Percentiles rank a stretch among this genome's conserved stretches.
These are phyloP conservation scores for Didymella exigua DNA, from an alignment of 2,329 filamentous ascomycete species.

Conservation along the genomic window DNA sequence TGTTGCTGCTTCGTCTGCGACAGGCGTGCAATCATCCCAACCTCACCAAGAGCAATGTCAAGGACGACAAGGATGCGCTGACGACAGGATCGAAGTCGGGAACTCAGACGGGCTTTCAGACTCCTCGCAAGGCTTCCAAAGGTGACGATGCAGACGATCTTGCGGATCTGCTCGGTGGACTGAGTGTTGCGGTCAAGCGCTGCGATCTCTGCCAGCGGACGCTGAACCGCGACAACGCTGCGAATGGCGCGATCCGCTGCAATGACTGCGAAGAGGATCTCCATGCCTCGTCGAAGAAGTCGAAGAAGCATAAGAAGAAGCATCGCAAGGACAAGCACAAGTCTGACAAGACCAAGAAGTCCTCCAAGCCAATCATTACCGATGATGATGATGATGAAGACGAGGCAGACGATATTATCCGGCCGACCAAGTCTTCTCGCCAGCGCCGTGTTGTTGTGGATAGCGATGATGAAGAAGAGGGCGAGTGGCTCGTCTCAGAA, in stretches of 20 bases:
- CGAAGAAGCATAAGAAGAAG: constrained; percentile 48
- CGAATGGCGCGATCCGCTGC: constrained; percentile 65
- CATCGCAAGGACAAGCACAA: constrained; percentile 51
- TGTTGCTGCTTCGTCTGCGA: constrained; percentile 84
- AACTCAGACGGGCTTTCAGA: constrained; percentile 42
- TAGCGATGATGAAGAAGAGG: constrained; percentile 73
- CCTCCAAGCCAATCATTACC: constrained; percentile 47
- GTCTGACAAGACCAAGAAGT: constrained; percentile 45
- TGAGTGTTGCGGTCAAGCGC: constrained; percentile 76
- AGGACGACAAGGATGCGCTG: constrained; percentile 85
- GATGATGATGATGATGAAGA: constrained; percentile 44
- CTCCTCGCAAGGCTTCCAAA: constrained; percentile 50
- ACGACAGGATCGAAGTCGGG: constrained; percentile 62
- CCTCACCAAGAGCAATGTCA: constrained; percentile 82
- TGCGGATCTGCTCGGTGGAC: constrained; percentile 82
- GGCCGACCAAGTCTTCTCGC: constrained; percentile 28
- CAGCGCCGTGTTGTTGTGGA: constrained; percentile 60
- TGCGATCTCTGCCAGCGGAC: constrained; percentile 83
- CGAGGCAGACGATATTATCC: constrained; percentile 23
- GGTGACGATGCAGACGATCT: constrained; percentile 78
- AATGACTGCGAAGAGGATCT: constrained; percentile 77
- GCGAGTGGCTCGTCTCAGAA: constrained; percentile 79
- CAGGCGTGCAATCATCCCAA: constrained; percentile 96
- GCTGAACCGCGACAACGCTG: constrained; percentile 63
- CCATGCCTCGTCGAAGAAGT: constrained; percentile 57